Conservation (phyloP, 768 basidiomycete species). For the Pleurotus giganteus region DNA sequence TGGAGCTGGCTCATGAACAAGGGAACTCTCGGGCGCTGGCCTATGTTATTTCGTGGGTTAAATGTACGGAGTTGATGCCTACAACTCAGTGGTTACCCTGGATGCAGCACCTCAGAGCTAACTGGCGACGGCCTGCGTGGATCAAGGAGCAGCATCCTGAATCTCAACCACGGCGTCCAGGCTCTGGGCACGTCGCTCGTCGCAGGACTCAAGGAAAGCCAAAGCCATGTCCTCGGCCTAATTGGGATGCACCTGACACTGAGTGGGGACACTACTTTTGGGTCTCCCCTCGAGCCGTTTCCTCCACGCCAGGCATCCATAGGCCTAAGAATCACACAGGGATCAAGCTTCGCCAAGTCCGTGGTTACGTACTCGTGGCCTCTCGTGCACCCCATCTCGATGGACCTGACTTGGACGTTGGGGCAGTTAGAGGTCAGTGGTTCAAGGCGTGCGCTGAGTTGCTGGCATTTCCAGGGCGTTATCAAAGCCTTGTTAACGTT, state of each 20-base stretch:
- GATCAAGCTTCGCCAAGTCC: not conserved
- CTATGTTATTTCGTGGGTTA: not conserved
- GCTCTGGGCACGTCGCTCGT: not conserved
- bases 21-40: not conserved
- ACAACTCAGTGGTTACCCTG: not conserved
- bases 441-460: not conserved
- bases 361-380: not conserved
- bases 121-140: not conserved
- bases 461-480: not conserved
- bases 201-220: not conserved
- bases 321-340: not conserved
- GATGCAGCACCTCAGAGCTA: not conserved
- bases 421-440: no score
- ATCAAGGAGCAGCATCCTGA: not conserved
- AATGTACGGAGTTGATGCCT: not conserved
- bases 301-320: not conserved
- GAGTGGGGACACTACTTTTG: not conserved
- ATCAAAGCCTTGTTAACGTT: not conserved
- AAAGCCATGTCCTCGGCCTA: not conserved
- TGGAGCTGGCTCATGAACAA: not conserved
- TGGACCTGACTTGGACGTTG: not conserved
- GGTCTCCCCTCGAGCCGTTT: not conserved
- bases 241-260: not conserved
- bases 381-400: not conserved
- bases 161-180: not conserved